Conservation (phyloP, 1,139 yeast genomes). For the Debaryomyces singareniensis region DNA sequence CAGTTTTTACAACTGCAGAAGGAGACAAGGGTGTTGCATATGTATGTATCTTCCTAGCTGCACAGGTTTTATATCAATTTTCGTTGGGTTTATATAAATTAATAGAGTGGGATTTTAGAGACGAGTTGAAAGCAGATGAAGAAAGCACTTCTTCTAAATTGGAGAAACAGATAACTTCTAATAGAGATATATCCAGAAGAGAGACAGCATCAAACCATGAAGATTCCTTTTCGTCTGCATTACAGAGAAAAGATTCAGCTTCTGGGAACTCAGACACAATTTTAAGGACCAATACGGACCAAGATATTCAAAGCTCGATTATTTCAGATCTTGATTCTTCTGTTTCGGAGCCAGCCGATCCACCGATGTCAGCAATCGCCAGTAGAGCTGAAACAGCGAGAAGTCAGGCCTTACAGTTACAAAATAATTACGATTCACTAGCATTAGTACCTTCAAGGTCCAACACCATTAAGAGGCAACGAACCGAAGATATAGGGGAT, state of each 20-base stretch:
- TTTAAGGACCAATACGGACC: background rate
- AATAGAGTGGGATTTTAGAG: slow-evolving; percentile 65
- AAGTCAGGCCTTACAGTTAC: background rate
- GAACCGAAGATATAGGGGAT: slow-evolving; percentile 48
- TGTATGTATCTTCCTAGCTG: slow-evolving; percentile 70
- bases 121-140: slow-evolving; percentile 7
- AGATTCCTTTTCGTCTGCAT: background rate
- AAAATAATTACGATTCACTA: background rate
- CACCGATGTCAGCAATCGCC: background rate
- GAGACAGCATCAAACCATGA: slow-evolving; percentile 2
- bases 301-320: background rate
- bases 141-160: too few species aligned
- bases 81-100: slow-evolving; percentile 69
- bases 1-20: slow-evolving; percentile 47
- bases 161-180: background rate
- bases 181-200: slow-evolving; percentile 1
- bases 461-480: slow-evolving; percentile 34
- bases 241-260: too few species aligned
- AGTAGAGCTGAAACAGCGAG: background rate
- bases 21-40: slow-evolving; percentile 82
- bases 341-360: background rate
- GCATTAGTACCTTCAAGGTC: slow-evolving; percentile 15
- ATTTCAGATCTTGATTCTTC: background rate
- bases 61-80: slow-evolving; percentile 67
- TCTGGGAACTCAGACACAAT: background rate